Base-by-base conservation (phyloP, 768 basidiomycete species). In the Piloderma croceum region DNA sequence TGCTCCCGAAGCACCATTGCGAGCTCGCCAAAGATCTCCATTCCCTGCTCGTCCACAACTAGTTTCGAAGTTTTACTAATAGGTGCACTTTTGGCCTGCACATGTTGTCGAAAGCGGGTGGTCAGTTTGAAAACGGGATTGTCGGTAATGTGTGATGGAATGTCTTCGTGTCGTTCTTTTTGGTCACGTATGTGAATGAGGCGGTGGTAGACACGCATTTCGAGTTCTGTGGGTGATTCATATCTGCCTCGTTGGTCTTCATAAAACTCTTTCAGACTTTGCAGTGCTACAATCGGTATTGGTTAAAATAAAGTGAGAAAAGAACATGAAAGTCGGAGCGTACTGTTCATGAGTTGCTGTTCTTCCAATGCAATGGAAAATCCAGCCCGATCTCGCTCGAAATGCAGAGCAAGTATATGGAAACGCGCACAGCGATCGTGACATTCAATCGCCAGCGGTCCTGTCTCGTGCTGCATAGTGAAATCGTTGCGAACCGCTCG, bases 171-270 rank as follows among this genome's bases (percentile, higher is more conserved):
- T 7, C 77, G 84, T 53, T 86, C 85, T 46, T 63, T 76, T 52
- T 86, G 84, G 59, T 92, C 87, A 21, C 90, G 81, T 32, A 97
- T 83, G 52, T 96, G 90, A 21, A 88, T 83, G 22, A 98, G 77
- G 34, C 93, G 80, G 56, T 93, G 89, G 62, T 97, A 99, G 2
- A 96, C 81, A 23, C 90, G 81, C 81, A 99, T 96, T 61, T 99
- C 94, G 34, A 97, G 75, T 55, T 98, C 93, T 27, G 84, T 86
- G 0, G 84, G 79, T 7, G 84, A 85, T 51, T 80, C 64, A 45
- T 83, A 82, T 31, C 66, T 62, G 7, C 69, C 73, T 1, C 78
- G 70, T 42, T 87, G 81, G 53, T 96, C 93, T 47, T 88, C 81
- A 55, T 96, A 94, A 52, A 90, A 92, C 55, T 97, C 88, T 60